Evolutionary conservation across 2,329 filamentous ascomycete genomes (phyloP).

Genomic region (Fusarium sacchari): DNA sequence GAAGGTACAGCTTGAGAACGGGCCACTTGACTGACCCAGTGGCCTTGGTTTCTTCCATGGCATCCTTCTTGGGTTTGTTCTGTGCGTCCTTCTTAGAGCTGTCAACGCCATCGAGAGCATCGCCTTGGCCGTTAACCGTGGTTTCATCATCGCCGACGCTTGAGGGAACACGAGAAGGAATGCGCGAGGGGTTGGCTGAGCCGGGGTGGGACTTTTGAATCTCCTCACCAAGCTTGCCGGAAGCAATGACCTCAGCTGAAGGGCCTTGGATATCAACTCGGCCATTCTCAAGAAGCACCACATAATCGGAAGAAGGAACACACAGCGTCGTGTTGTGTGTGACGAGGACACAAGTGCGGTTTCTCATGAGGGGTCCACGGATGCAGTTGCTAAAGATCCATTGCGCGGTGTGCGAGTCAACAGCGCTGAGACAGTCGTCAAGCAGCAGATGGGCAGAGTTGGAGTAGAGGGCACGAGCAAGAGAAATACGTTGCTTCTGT

Average conservation of each 20-base stretch:
- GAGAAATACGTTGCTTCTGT: constrained; percentile 96
- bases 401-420: constrained; percentile 96
- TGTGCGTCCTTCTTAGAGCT: constrained; percentile 58
- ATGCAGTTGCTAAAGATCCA: constrained; percentile 98
- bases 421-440: constrained; percentile 95
- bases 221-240: constrained; percentile 91
- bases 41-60: constrained; percentile 80
- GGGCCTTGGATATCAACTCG: constrained; percentile 80
- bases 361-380: constrained; percentile 85
- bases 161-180: constrained; percentile 82
- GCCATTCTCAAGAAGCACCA: constrained; percentile 89
- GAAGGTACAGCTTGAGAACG: constrained; percentile 86
- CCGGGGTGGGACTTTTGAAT: constrained; percentile 75
- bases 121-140: constrained; percentile 61
- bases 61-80: constrained; percentile 59
- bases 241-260: constrained; percentile 79
- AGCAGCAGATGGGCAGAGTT: constrained; percentile 90
- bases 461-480: constrained; percentile 97
- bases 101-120: constrained; percentile 57
- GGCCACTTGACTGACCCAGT: constrained; percentile 87
- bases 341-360: constrained; percentile 91
- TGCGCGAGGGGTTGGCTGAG: constrained; percentile 75
- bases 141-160: constrained; percentile 75
- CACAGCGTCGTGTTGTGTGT: constrained; percentile 95
- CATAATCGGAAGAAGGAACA: constrained; percentile 80